phyloP scores from a whole-genome alignment of 345 rosid genomes.

The Boechera divaricarpa region DNA sequence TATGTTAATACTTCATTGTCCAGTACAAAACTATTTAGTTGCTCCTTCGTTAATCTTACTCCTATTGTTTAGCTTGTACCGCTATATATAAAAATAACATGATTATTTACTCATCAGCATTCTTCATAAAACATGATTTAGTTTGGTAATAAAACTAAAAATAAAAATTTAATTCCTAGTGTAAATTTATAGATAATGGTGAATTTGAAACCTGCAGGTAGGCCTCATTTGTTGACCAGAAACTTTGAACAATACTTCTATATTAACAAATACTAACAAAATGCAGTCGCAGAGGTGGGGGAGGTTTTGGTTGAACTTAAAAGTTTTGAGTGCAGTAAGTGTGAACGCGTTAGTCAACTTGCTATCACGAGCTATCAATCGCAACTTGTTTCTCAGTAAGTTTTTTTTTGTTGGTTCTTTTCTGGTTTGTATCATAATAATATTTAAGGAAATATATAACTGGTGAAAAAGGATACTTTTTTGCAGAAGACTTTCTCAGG shows the following conservation, averaged over 20 bases:
- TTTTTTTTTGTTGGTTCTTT: not conserved
- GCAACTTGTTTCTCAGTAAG: not conserved
- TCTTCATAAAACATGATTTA: slow-evolving; percentile 12
- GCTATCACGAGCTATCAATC: not conserved
- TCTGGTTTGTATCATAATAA: not conserved
- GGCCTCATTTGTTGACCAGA: slow-evolving; percentile 36
- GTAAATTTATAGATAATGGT: slow-evolving; percentile 11
- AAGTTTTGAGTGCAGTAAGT: not conserved
- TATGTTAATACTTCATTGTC: not conserved
- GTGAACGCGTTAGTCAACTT: slow-evolving; percentile 37
- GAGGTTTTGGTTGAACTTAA: not conserved
- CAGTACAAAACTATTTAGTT: not conserved
- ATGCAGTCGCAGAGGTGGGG: not conserved
- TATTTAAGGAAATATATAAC: not conserved
- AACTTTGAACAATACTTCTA: slow-evolving; percentile 10
- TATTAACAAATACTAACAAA: not conserved
- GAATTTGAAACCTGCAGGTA: slow-evolving; percentile 5
- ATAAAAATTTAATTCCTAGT: not conserved
- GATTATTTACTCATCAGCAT: not conserved
- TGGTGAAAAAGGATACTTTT: not conserved
- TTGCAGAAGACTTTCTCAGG: not conserved
- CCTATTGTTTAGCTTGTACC: not conserved
- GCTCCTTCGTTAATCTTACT: no score
- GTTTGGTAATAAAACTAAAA: not conserved
- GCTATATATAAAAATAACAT: not conserved